phyloP scores from a whole-genome alignment of 2,329 filamentous ascomycete species.

The Dothideomycetes sp. region DNA sequence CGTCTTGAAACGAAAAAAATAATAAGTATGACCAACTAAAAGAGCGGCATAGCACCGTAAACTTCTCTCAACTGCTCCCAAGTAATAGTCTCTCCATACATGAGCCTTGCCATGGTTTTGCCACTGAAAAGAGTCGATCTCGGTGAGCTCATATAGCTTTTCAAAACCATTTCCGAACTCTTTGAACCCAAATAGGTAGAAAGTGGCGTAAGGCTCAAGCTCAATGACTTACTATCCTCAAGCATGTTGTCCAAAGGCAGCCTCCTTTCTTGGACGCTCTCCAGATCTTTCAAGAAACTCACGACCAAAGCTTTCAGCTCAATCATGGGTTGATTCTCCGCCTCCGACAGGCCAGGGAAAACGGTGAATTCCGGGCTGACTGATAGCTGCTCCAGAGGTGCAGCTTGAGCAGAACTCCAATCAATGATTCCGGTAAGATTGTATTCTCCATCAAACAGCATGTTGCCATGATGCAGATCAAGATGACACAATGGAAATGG shows the following conservation, averaged over 20 bases:
- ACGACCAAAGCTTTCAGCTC: not conserved
- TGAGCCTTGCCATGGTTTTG: not conserved
- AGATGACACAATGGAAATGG: conserved; percentile 31
- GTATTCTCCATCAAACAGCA: conserved; percentile 36
- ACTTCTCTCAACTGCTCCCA: conserved; percentile 3
- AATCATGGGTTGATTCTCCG: conserved; percentile 20
- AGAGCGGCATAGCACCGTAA: too few relatives aligned
- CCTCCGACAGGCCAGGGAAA: conserved; percentile 24
- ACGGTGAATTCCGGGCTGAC: conserved; percentile 26
- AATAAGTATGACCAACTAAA: too few relatives aligned
- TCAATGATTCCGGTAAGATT: conserved; percentile 31
- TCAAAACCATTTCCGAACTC: not conserved
- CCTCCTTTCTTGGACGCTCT: not conserved
- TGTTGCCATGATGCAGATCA: conserved; percentile 31
- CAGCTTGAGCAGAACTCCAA: conserved; percentile 29
- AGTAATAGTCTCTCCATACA: not conserved
- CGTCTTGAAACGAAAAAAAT: too few relatives aligned
- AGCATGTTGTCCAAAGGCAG: too few relatives aligned
- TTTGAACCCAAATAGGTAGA: not conserved
- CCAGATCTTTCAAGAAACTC: too few relatives aligned
- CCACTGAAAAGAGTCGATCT: not conserved
- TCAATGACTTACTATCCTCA: too few relatives aligned
- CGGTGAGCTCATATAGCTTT: not conserved
- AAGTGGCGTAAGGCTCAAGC: not conserved
- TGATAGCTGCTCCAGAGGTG: conserved; percentile 29